phyloP scores from a whole-genome alignment of 441 rosid genomes.

The Aleurites moluccanus region DNA sequence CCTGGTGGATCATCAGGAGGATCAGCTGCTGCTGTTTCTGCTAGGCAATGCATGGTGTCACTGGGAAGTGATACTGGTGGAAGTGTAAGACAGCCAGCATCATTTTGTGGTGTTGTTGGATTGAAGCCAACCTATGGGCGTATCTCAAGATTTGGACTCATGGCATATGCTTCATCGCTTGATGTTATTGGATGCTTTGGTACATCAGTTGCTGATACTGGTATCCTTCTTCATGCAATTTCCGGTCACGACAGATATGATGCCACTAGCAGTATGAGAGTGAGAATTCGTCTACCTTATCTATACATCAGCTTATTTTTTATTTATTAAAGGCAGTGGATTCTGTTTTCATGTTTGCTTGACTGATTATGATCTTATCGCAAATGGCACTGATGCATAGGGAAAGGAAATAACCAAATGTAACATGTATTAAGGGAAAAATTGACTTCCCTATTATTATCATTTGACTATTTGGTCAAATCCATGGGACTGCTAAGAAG shows the following conservation, averaged over 20 bases:
- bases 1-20: slow-evolving; percentile 98
- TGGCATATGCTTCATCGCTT: slow-evolving; percentile 93
- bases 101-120: slow-evolving; percentile 95
- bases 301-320: neutral
- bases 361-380: neutral
- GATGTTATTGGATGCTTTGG: slow-evolving; percentile 94
- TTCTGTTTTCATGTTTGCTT: neutral
- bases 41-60: slow-evolving; percentile 82
- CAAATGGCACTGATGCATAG: neutral
- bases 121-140: slow-evolving; percentile 94
- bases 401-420: neutral
- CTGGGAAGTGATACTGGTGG: slow-evolving; percentile 99
- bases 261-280: slow-evolving; percentile 82
- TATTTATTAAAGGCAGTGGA: neutral
- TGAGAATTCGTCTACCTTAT: slow-evolving; percentile 29
- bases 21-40: slow-evolving; percentile 92
- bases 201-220: slow-evolving; percentile 84
- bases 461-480: neutral
- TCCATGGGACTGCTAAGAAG: neutral
- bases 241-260: slow-evolving; percentile 82
- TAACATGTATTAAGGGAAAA: neutral
- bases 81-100: slow-evolving; percentile 96
- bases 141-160: slow-evolving; percentile 91
- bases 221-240: slow-evolving; percentile 78
- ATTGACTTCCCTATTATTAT: neutral